These are phyloP conservation scores for Chaetomiaceae sp. DNA, from an alignment of 2,329 filamentous ascomycete species.

Conservation along the genomic window DNA sequence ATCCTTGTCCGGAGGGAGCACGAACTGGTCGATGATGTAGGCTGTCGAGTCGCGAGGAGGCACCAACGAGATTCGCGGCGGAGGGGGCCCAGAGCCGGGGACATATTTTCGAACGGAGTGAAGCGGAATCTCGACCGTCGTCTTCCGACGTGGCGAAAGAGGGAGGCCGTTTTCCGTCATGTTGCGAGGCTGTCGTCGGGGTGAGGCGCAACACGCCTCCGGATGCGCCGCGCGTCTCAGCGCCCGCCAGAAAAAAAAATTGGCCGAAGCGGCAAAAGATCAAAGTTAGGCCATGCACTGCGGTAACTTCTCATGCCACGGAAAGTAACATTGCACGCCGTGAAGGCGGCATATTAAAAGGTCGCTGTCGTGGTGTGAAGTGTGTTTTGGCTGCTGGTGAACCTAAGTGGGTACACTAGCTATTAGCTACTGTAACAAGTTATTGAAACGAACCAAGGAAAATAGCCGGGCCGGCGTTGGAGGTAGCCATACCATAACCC, in stretches of 20 bases:
- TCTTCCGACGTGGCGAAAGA: constrained; percentile 9
- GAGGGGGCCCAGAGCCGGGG: constrained; percentile 43
- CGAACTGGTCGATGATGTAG: constrained; percentile 53
- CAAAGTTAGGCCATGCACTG: neutral
- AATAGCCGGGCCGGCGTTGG: too few relatives aligned
- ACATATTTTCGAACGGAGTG: constrained; percentile 19
- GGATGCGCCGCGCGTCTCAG: constrained; percentile 4
- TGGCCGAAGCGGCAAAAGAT: neutral
- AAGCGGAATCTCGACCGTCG: constrained; percentile 23
- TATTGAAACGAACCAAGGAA: too few relatives aligned
- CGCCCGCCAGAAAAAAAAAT: neutral
- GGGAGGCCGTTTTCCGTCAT: constrained; percentile 12
- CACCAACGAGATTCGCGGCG: constrained; percentile 45
- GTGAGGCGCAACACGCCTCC: constrained; percentile 3
- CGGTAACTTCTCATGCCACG: neutral
- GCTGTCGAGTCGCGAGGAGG: constrained; percentile 49
- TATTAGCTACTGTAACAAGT: too few relatives aligned
- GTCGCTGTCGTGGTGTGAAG: neutral
- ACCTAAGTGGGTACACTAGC: neutral
- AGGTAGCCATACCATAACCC: too few relatives aligned
- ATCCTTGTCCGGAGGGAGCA: constrained; percentile 37
- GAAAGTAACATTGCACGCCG: neutral
- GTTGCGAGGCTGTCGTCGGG: neutral
- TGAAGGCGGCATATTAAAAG: neutral
- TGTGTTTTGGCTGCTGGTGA: neutral